Conservation (phyloP, 2,329 filamentous ascomycete species). For the Beauveria pseudobassiana region DNA sequence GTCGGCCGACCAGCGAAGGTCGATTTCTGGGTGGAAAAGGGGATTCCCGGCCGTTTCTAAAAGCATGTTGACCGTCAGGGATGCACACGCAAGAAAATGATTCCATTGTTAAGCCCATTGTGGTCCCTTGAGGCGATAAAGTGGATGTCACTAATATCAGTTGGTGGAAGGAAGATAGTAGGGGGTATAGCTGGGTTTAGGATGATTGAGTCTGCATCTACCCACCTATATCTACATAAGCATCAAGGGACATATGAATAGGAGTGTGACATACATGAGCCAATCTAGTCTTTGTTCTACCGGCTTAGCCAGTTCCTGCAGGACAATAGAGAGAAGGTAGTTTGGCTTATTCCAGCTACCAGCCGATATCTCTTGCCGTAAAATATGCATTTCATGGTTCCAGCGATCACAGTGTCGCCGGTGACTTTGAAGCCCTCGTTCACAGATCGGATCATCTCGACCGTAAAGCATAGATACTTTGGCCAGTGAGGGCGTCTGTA, state of each 20-base stretch:
- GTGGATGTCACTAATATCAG: background rate
- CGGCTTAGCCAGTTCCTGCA: constrained; percentile 1
- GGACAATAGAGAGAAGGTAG: background rate
- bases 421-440: no score
- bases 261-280: no score
- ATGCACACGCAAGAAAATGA: background rate
- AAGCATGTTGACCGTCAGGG: background rate
- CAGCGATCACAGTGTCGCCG: no score
- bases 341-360: background rate
- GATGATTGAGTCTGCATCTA: no score
- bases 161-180: background rate
- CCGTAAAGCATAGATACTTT: background rate
- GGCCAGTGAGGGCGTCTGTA: background rate
- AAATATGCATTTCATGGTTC: background rate
- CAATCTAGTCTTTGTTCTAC: background rate
- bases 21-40: background rate
- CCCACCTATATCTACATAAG: no score
- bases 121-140: background rate
- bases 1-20: background rate
- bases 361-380: background rate
- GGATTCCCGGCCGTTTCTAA: background rate
- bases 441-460: no score
- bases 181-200: no score
- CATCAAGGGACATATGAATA: no score
- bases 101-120: background rate